Conservation (phyloP, 768 basidiomycete species). For the Asterophora parasitica region DNA sequence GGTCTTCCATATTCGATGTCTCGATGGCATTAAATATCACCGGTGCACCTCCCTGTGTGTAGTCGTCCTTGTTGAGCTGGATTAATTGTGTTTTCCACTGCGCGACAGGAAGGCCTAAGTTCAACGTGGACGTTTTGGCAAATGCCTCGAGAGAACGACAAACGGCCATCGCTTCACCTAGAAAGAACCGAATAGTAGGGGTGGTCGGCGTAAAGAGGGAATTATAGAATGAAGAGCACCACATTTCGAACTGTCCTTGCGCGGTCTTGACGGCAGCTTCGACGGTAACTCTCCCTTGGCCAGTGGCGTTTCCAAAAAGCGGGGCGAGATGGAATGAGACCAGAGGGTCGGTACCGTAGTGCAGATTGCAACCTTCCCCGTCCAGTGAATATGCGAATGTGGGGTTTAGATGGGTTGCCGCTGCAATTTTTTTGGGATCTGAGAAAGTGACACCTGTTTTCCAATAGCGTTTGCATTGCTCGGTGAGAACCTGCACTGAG, state of each 20-base stretch:
- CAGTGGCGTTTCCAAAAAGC: slow-evolving; percentile 9
- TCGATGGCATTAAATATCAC: slow-evolving; percentile 41
- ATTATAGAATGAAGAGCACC: slow-evolving; percentile 27
- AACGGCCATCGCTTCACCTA: slow-evolving; percentile 35
- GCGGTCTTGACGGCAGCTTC: slow-evolving; percentile 25
- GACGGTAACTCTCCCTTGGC: slow-evolving; percentile 7
- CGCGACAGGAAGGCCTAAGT: slow-evolving; percentile 26
- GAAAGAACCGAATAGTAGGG: slow-evolving; percentile 33
- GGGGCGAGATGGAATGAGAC: slow-evolving; percentile 33
- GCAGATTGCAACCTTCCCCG: slow-evolving; percentile 35
- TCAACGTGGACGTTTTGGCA: slow-evolving; percentile 11
- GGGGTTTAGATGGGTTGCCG: slow-evolving; percentile 36
- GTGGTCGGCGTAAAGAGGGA: slow-evolving; percentile 3
- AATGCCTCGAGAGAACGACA: slow-evolving; percentile 30
- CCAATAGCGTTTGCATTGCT: slow-evolving; percentile 34
- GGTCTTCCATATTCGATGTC: slow-evolving; percentile 46
- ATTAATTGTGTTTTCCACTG: slow-evolving; percentile 32
- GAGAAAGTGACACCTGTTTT: slow-evolving; percentile 34
- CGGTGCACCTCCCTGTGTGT: slow-evolving; percentile 27
- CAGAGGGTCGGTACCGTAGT: slow-evolving; percentile 42
- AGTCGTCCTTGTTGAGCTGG: slow-evolving; percentile 27
- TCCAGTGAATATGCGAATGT: slow-evolving; percentile 38
- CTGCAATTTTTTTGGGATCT: slow-evolving; percentile 9
- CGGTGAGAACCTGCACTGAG: slow-evolving; percentile 10
- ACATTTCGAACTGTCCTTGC: slow-evolving; percentile 29